Evolutionary conservation across 306 rosid species (phyloP).

Genomic region (Sesbania bispinosa): DNA sequence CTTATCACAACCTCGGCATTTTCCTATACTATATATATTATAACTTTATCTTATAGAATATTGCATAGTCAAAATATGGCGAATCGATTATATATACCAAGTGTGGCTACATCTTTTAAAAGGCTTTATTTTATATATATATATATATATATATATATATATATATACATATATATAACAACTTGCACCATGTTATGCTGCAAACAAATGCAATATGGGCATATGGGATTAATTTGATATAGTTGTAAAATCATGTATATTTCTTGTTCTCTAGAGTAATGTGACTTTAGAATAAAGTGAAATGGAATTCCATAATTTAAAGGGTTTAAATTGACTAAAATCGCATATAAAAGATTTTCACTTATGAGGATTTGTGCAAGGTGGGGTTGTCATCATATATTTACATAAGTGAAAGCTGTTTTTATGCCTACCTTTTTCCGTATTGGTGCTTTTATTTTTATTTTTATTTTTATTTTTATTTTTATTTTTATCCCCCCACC

Average conservation of each 20-base stretch:
- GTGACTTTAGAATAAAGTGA: conserved; percentile 27
- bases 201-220: not conserved
- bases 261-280: not conserved
- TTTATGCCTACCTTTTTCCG: conserved; percentile 26
- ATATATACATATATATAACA: no score
- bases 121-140: no score
- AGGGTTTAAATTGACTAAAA: conserved; percentile 2
- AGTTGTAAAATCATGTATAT: not conserved
- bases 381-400: conserved; percentile 30
- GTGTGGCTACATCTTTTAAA: no score
- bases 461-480: not conserved
- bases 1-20: not conserved
- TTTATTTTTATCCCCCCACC: no score
- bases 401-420: conserved; percentile 33
- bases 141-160: no score
- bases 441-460: not conserved
- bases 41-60: not conserved
- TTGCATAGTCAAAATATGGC: no score
- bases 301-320: not conserved
- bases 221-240: not conserved
- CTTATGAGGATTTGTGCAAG: conserved; percentile 8
- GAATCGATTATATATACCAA: no score
- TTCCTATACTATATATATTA: no score
- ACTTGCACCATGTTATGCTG: not conserved
- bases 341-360: conserved; percentile 4